Evolutionary conservation across 2,329 filamentous ascomycete genomes (phyloP).

Genomic region (Trichoderma afroharzianum): DNA sequence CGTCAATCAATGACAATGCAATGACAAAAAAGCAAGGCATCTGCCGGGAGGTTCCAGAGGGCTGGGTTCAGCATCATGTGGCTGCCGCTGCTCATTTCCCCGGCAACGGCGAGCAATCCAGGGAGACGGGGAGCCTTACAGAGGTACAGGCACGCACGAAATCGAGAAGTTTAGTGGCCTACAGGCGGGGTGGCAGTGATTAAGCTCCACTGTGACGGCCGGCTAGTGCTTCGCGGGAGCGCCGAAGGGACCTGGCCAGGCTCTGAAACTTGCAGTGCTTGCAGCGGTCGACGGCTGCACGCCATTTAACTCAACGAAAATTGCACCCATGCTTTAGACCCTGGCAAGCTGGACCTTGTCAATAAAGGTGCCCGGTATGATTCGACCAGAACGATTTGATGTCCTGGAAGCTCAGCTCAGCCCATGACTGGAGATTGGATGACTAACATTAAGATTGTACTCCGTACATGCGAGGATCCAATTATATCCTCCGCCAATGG

Average conservation of each 20-base stretch:
- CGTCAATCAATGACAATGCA: neutral
- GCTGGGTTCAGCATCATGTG: neutral
- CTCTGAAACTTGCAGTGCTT: constrained; percentile 2
- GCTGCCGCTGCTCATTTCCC: constrained; percentile 4
- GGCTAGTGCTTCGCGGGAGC: neutral
- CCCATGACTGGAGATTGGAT: neutral
- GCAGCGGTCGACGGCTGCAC: constrained; percentile 2
- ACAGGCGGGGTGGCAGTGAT: neutral
- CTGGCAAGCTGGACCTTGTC: neutral
- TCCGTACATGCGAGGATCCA: neutral
- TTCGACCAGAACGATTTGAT: neutral
- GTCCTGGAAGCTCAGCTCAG: neutral
- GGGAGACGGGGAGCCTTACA: neutral
- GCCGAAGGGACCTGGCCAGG: neutral
- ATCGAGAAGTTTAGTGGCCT: neutral
- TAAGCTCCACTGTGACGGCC: neutral
- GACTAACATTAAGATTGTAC: neutral
- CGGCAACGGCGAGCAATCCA: constrained; percentile 7
- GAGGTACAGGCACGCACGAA: neutral
- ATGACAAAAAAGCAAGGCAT: neutral
- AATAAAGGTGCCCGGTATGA: neutral
- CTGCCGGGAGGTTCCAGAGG: neutral
- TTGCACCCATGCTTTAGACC: neutral
- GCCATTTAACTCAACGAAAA: neutral
- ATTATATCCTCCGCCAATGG: neutral